A percentile compares a stretch with the other conserved stretches of the same genome.
phyloP scores from a whole-genome alignment of 2,329 filamentous ascomycete genomes.

The Trichoderma sp. region DNA sequence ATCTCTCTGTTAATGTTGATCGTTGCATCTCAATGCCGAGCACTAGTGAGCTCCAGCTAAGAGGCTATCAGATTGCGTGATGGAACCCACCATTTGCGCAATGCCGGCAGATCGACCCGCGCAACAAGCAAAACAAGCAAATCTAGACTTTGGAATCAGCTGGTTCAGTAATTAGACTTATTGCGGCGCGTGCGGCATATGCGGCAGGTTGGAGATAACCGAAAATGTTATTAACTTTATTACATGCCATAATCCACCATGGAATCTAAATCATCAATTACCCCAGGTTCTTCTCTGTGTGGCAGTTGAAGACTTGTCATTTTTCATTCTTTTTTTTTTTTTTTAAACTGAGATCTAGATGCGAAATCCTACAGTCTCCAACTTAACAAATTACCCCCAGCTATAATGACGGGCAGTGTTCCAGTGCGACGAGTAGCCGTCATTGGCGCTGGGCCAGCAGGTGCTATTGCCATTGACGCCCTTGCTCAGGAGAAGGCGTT shows the following conservation, averaged over 20 bases:
- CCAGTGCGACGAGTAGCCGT: conserved; percentile 51
- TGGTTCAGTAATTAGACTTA: not conserved
- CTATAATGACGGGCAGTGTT: conserved; percentile 19
- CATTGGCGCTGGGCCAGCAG: conserved; percentile 62
- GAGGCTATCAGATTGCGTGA: conserved; percentile 2
- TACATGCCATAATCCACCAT: not conserved
- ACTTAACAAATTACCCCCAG: not conserved
- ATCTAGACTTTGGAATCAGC: not conserved
- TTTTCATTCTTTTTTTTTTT: not conserved
- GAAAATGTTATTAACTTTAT: not conserved
- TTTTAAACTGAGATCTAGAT: not conserved
- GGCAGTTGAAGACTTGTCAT: not conserved
- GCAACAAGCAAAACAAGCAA: not conserved
- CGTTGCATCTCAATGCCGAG: not conserved
- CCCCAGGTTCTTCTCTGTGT: not conserved
- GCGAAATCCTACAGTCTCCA: not conserved
- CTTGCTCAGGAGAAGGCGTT: conserved; percentile 60
- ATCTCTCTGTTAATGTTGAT: not conserved
- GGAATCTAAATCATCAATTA: not conserved
- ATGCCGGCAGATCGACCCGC: not conserved
- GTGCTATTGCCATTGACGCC: conserved; percentile 62
- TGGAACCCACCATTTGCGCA: not conserved
- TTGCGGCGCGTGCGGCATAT: not conserved
- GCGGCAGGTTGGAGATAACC: not conserved
- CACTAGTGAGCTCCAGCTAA: not conserved